Percentiles rank a stretch among this genome's conserved stretches.
Evolutionary conservation across 306 rosid genomes (phyloP).

Genomic region (Acacia acuminata): DNA sequence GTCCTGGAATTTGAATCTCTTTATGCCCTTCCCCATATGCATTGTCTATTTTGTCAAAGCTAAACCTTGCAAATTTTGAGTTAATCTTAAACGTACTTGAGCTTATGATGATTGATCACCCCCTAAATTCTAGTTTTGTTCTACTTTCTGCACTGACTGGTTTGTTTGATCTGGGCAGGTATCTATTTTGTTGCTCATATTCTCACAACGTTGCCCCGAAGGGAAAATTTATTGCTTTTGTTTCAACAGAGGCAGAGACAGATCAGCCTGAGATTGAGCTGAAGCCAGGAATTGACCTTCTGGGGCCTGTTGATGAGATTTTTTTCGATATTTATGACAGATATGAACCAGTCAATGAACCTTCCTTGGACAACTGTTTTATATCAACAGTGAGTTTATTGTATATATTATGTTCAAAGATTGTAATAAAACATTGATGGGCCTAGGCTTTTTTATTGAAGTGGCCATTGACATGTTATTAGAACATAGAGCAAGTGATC

Average conservation of each 20-base stretch:
- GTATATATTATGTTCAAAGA: background rate
- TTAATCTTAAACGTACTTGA: background rate
- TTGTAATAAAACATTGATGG: background rate
- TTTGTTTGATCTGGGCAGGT: slow-evolving; percentile 58
- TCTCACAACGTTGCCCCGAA: slow-evolving; percentile 97
- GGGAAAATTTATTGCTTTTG: slow-evolving; percentile 96
- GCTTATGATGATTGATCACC: background rate
- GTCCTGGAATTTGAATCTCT: slow-evolving; percentile 4
- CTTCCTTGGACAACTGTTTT: slow-evolving; percentile 87
- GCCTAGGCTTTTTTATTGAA: background rate
- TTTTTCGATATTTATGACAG: slow-evolving; percentile 86
- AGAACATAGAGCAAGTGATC: background rate
- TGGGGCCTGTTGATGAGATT: slow-evolving; percentile 91
- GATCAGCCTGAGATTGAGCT: slow-evolving; percentile 82
- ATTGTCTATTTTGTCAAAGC: background rate
- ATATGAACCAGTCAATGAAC: slow-evolving; percentile 91
- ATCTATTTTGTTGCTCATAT: slow-evolving; percentile 92
- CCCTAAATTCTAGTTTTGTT: background rate
- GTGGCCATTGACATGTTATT: background rate
- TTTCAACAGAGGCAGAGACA: slow-evolving; percentile 94
- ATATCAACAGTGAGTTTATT: slow-evolving; percentile 71
- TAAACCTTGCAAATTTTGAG: background rate
- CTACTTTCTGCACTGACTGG: slow-evolving; percentile 10
- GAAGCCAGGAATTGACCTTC: slow-evolving; percentile 88
- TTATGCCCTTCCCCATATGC: background rate